phyloP scores from a whole-genome alignment of 1,284 basidiomycete genomes.

The Cutaneotrichosporon spelunceum region DNA sequence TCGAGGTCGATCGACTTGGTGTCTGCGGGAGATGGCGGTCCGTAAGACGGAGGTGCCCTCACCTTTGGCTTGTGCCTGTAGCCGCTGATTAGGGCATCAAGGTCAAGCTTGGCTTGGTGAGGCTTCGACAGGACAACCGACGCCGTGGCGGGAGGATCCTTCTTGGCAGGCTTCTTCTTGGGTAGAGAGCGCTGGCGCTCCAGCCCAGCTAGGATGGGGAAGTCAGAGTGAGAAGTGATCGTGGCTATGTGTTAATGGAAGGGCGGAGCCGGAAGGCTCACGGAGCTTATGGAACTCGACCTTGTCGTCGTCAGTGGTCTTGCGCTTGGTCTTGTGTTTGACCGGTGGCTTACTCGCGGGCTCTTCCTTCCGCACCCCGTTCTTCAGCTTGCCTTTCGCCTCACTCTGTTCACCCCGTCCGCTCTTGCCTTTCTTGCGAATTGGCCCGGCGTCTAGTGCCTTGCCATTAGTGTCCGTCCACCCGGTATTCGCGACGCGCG shows the following conservation, averaged over 20 bases:
- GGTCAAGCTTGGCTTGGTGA: conserved; percentile 1
- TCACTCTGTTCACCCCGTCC: not conserved
- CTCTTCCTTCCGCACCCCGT: not conserved
- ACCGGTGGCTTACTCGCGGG: not conserved
- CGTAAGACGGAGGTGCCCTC: not conserved
- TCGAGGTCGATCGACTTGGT: not conserved
- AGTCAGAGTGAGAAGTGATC: not conserved
- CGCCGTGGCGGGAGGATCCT: not conserved
- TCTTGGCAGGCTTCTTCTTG: conserved; percentile 4
- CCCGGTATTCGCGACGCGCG: conserved; percentile 7
- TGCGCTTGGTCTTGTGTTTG: conserved; percentile 10
- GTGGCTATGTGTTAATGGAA: conserved; percentile 2
- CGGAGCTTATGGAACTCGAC: conserved; percentile 19
- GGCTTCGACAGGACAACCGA: not conserved
- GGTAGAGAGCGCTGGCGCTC: conserved; percentile 16
- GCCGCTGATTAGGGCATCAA: conserved; percentile 7
- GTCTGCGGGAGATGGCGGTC: not conserved
- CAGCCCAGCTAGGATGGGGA: conserved; percentile 19
- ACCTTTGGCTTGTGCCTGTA: not conserved
- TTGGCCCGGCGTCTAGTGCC: conserved; percentile 15
- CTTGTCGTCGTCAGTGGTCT: conserved; percentile 15
- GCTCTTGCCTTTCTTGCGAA: not conserved
- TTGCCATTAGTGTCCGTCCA: conserved; percentile 25
- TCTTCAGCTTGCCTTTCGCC: conserved; percentile 5
- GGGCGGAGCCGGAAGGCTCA: not conserved